A percentile compares a stretch with the other conserved stretches of the same genome.
Conservation (phyloP, 2,329 filamentous ascomycete species). For the Aspergillus caelatus region DNA sequence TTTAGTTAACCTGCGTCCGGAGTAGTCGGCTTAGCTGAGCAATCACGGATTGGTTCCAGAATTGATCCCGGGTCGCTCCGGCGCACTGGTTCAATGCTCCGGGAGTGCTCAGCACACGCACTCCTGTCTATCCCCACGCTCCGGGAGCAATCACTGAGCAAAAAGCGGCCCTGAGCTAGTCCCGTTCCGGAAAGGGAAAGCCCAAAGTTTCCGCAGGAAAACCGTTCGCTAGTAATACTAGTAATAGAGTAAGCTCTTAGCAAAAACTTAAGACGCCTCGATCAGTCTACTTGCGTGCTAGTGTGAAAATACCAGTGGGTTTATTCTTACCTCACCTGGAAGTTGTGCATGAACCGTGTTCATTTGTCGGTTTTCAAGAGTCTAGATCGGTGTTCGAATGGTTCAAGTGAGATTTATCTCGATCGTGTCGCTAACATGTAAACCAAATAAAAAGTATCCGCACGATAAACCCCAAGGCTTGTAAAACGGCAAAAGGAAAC, state of each 20-base stretch:
- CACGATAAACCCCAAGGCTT: conserved; percentile 3
- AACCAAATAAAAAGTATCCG: neutral
- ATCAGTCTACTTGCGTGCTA: neutral
- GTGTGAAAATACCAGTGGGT: neutral
- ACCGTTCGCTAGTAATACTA: too few species aligned
- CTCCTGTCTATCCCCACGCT: neutral
- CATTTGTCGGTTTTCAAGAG: neutral
- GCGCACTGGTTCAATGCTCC: neutral
- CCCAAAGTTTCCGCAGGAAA: too few species aligned
- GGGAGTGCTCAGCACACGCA: neutral
- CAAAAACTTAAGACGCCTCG: too few species aligned
- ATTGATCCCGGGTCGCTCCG: neutral
- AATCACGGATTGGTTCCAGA: neutral
- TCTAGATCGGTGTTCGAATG: neutral
- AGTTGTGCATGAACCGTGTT: neutral
- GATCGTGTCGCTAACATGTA: neutral
- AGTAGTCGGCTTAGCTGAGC: neutral
- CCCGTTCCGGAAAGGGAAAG: too few species aligned
- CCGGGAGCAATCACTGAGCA: too few species aligned
- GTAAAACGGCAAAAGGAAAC: conserved; percentile 6
- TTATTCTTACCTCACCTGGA: neutral
- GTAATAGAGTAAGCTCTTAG: too few species aligned
- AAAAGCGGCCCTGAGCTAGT: too few species aligned
- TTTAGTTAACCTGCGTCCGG: neutral
- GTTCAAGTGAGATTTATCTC: neutral